Conservation (phyloP, 257 asterid species). For the Lycium ferocissimum region DNA sequence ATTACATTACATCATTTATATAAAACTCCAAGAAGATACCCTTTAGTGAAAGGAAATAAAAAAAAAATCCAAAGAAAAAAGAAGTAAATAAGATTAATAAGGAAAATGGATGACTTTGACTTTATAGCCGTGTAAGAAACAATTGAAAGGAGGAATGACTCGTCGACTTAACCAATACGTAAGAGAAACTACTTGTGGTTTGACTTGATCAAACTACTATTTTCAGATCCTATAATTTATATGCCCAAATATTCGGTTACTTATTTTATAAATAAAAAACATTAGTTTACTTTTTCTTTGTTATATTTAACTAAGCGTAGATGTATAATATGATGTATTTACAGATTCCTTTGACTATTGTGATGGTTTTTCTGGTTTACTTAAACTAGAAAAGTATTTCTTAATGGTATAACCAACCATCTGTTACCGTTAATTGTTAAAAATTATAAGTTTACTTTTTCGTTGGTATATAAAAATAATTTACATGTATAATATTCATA, state of each 20-base stretch:
- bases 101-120: slow-evolving; percentile 35
- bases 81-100: neutral
- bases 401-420: neutral
- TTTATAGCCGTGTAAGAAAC: slow-evolving; percentile 25
- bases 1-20: neutral
- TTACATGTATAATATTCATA: neutral
- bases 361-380: neutral
- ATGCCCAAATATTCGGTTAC: neutral
- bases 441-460: neutral
- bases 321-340: neutral
- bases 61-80: neutral
- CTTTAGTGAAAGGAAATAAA: no score
- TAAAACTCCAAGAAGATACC: neutral
- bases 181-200: slow-evolving; percentile 19
- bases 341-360: slow-evolving; percentile 28
- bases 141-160: neutral
- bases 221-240: slow-evolving; percentile 4
- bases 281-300: neutral
- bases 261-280: neutral
- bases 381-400: neutral
- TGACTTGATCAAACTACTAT: slow-evolving; percentile 38
- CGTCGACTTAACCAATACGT: neutral
- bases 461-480: neutral
- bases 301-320: neutral
- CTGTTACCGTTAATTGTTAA: neutral